phyloP scores from a whole-genome alignment of 495 filamentous ascomycete species.

The Jackrogersella minutella region DNA sequence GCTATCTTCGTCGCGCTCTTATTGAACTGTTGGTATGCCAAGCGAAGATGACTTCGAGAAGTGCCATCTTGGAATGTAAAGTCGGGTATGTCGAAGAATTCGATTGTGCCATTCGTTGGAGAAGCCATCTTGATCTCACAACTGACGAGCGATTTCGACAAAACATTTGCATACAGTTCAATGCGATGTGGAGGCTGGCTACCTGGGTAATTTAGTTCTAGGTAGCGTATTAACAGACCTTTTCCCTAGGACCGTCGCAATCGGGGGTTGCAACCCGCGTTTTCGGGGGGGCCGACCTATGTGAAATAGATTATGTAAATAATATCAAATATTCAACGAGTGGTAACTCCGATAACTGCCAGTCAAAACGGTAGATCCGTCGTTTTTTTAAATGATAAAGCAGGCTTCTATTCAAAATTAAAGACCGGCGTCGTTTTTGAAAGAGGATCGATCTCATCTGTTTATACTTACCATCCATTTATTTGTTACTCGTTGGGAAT shows the following conservation, averaged over 20 bases:
- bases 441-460: not conserved
- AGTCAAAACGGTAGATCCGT: not conserved
- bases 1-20: slow-evolving; percentile 46
- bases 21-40: slow-evolving; percentile 57
- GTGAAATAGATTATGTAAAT: not conserved
- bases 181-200: not conserved
- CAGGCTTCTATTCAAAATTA: not conserved
- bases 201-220: not conserved
- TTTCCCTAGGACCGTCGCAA: not conserved
- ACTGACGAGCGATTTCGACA: not conserved
- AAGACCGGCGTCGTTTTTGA: not conserved
- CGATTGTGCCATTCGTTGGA: slow-evolving; percentile 21
- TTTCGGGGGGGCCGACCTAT: not conserved
- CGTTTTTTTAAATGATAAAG: not conserved
- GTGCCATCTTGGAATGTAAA: slow-evolving; percentile 52
- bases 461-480: not conserved
- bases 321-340: not conserved
- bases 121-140: slow-evolving; percentile 10
- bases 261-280: not conserved
- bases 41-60: slow-evolving; percentile 38
- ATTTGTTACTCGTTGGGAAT: not conserved
- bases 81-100: slow-evolving; percentile 47
- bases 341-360: not conserved
- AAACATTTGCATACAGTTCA: not conserved
- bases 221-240: not conserved